These are phyloP conservation scores for Isatis lusitanica DNA, from an alignment of 441 rosid species.

Conservation along the genomic window DNA sequence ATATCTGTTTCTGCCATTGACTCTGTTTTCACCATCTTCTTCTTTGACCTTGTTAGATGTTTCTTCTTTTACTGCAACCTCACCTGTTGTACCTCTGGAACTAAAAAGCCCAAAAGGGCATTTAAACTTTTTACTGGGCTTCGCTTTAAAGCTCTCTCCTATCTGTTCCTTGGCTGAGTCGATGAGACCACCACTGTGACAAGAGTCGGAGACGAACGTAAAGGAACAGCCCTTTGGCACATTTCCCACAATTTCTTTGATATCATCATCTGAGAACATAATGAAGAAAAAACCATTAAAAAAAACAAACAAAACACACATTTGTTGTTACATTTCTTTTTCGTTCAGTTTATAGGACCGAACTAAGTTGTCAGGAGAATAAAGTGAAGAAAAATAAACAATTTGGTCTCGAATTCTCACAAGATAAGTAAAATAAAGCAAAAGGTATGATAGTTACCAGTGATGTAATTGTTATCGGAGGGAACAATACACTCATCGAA, in stretches of 20 bases:
- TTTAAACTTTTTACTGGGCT: background rate
- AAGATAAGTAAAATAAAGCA: background rate
- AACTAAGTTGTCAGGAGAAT: background rate
- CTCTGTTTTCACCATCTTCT: background rate
- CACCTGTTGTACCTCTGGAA: background rate
- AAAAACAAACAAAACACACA: too few relatives aligned
- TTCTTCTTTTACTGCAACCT: background rate
- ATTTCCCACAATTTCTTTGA: background rate
- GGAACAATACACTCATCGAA: constrained; percentile 1
- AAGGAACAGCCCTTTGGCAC: constrained; percentile 3
- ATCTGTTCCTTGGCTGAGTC: constrained; percentile 4
- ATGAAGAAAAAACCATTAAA: too few relatives aligned
- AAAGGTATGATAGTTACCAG: background rate
- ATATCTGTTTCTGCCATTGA: background rate
- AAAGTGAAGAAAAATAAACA: background rate
- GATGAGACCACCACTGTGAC: constrained; percentile 8
- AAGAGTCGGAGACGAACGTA: background rate
- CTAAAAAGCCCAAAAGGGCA: background rate
- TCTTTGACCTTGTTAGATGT: background rate
- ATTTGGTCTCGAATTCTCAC: background rate
- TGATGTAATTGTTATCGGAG: background rate
- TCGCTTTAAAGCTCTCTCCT: constrained; percentile 4
- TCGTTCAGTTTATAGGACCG: background rate
- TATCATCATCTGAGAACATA: constrained; percentile 1
- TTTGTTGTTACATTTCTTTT: too few relatives aligned